Conservation (phyloP, 1,139 yeast species). For the Candida sojae region DNA sequence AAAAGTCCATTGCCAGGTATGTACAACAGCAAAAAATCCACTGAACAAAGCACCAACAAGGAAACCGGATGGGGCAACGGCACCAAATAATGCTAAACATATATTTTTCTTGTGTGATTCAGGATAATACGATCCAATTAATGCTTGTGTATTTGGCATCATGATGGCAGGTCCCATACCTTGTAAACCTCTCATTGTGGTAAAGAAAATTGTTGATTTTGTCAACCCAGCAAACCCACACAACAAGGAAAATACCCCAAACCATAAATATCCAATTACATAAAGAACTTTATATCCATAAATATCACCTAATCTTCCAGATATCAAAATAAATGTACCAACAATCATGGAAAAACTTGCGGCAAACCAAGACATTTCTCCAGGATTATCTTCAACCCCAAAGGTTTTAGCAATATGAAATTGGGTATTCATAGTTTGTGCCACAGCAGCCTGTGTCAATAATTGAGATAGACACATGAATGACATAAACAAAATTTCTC, state of each 20-base stretch:
- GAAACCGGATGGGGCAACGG: slow-evolving; percentile 62
- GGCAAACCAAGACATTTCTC: slow-evolving; percentile 59
- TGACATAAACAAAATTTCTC: slow-evolving; percentile 23
- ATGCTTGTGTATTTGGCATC: slow-evolving; percentile 59
- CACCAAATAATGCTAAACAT: slow-evolving; percentile 53
- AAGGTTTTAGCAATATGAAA: slow-evolving; percentile 39
- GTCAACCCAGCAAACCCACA: slow-evolving; percentile 53
- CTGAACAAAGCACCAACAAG: slow-evolving; percentile 51
- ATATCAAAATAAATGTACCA: slow-evolving; percentile 61
- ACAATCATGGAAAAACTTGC: slow-evolving; percentile 60
- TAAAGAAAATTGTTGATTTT: slow-evolving; percentile 43
- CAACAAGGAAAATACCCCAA: slow-evolving; percentile 49
- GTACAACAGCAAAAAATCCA: slow-evolving; percentile 40
- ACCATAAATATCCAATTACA: slow-evolving; percentile 50
- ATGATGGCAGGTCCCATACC: slow-evolving; percentile 62
- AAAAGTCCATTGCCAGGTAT: slow-evolving; percentile 61
- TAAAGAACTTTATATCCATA: slow-evolving; percentile 56
- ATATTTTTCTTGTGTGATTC: slow-evolving; percentile 40
- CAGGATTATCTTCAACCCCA: slow-evolving; percentile 32
- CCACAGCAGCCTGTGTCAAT: slow-evolving; percentile 50
- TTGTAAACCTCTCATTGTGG: slow-evolving; percentile 55
- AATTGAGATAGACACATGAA: slow-evolving; percentile 46
- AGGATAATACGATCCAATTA: slow-evolving; percentile 54
- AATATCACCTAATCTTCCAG: slow-evolving; percentile 68
- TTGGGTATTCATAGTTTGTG: slow-evolving; percentile 46